A percentile compares a stretch with the other conserved stretches of the same genome.
These are phyloP conservation scores for Acephala macrosclerotiorum DNA, from an alignment of 2,329 filamentous ascomycete species.

Conservation along the genomic window DNA sequence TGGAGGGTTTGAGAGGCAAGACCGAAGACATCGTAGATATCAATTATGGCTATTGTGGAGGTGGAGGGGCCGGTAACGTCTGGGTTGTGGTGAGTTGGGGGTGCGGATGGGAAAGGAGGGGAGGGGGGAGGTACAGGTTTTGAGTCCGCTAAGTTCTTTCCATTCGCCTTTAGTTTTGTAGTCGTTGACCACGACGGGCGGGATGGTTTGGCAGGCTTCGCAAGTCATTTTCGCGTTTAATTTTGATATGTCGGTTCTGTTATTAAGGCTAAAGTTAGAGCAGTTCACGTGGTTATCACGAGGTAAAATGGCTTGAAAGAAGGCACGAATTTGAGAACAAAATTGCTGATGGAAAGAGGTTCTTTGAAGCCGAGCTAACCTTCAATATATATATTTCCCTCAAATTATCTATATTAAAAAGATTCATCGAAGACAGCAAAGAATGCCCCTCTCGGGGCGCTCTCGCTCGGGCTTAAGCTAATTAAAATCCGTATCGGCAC, in stretches of 20 bases:
- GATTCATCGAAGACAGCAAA: neutral
- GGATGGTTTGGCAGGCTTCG: slow-evolving; percentile 40
- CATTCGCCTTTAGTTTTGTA: slow-evolving; percentile 41
- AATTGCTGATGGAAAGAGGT: neutral
- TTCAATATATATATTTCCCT: neutral
- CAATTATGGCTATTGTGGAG: slow-evolving; percentile 63
- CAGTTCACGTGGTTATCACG: neutral
- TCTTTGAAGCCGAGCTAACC: neutral
- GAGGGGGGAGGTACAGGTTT: slow-evolving; percentile 26
- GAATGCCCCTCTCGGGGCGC: neutral
- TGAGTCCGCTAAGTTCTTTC: slow-evolving; percentile 27
- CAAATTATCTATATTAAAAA: neutral
- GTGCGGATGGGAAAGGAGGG: neutral
- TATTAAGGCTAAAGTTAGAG: neutral
- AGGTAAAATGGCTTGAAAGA: neutral
- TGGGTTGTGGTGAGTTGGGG: slow-evolving; percentile 9
- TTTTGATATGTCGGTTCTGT: neutral
- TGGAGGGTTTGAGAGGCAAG: slow-evolving; percentile 74
- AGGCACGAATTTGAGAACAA: neutral
- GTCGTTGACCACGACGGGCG: slow-evolving; percentile 43
- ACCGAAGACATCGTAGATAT: slow-evolving; percentile 70
- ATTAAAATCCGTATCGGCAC: slow-evolving; percentile 4
- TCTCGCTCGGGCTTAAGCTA: neutral
- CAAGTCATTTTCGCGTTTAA: slow-evolving; percentile 25
- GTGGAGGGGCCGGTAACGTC: slow-evolving; percentile 53